phyloP scores from a whole-genome alignment of 768 basidiomycete genomes.

The Pulveroboletus sp. region DNA sequence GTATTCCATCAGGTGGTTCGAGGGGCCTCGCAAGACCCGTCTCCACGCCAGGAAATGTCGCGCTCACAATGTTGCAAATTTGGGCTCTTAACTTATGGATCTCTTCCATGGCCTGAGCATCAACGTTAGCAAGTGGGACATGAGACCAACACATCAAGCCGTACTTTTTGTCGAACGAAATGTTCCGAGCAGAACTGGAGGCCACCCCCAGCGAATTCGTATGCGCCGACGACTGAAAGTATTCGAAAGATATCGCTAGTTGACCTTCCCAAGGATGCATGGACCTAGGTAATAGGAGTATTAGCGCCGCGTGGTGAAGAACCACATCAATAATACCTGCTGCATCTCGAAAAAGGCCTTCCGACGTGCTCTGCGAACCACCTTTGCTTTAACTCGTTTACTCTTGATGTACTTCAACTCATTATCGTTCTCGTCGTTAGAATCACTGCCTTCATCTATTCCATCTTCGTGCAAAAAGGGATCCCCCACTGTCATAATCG shows the following conservation, averaged over 20 bases:
- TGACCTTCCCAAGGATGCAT: constrained; percentile 73
- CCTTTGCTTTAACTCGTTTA: constrained; percentile 48
- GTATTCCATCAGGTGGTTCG: constrained; percentile 69
- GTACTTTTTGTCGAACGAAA: constrained; percentile 85
- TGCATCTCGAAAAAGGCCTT: constrained; percentile 82
- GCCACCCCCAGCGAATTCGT: constrained; percentile 84
- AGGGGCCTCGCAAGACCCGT: constrained; percentile 61
- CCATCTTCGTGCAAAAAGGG: constrained; percentile 88
- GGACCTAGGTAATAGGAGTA: constrained; percentile 42
- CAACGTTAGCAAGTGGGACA: constrained; percentile 1
- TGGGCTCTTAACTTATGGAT: constrained; percentile 93
- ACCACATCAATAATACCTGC: constrained; percentile 43
- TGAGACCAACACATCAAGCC: constrained; percentile 4
- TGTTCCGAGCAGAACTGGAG: constrained; percentile 80
- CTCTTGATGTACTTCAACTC: constrained; percentile 43
- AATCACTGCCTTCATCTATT: constrained; percentile 41
- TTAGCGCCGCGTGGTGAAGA: constrained; percentile 1
- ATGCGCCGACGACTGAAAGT: constrained; percentile 94
- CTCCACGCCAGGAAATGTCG: constrained; percentile 66
- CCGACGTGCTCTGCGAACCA: constrained; percentile 54
- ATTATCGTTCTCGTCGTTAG: constrained; percentile 34
- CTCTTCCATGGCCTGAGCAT: constrained; percentile 89
- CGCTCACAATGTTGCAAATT: constrained; percentile 76
- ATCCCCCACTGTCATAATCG: constrained; percentile 89
- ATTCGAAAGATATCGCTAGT: constrained; percentile 84